Evolutionary conservation across 306 rosid genomes (phyloP), one percentile per base, ranked within the genome.

Genomic region (Malus orientalis): DNA sequence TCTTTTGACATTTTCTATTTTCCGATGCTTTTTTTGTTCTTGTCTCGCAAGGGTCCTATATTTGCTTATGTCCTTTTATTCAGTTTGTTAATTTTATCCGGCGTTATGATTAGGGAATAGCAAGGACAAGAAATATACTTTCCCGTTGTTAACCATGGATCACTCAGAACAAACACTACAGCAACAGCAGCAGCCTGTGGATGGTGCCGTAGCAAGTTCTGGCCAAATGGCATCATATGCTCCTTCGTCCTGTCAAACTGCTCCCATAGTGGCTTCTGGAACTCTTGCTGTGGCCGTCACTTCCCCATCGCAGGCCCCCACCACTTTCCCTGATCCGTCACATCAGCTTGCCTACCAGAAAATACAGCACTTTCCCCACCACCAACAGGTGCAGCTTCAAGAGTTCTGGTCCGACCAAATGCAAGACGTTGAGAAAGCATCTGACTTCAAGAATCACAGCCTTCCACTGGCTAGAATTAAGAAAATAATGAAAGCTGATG

Each of bases 401-500:
- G 57, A 82, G 79, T 90, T 92, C 53, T 92, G 97, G 97, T 82
- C 86, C 2, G 85, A 84, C 85, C 97, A 92, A 87, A 80, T 87
- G 92, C 96, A 90, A 80, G 96, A 90, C 77, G 83, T 92, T 20
- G 87, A 87, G 76, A 88, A 88, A 74, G 85, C 92, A 42, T 32
- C 76, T 19, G 93, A 87, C 87, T 92, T 92, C 71, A 88, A 86
- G 85, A 90, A 84, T 69, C 93, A 87, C 70, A 88, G 84, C 71
- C 81, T 92, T 11, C 97, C 97, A 0, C 88, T 90, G 49, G 91
- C 89, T 45, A 85, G 93, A 47, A 92, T 92, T 20, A 92, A 87
- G 76, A 92, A 84, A 73, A 92, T 92, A 45, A 90, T 92, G 97
- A 92, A 87, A 83, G 96, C 92, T n/a, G 97, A 92, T 79, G 96